Percentiles rank a stretch among this genome's conserved stretches.
Evolutionary conservation across 371 early-diverging fungal genomes (phyloP).

Genomic region (Lichtheimia ramosa): DNA sequence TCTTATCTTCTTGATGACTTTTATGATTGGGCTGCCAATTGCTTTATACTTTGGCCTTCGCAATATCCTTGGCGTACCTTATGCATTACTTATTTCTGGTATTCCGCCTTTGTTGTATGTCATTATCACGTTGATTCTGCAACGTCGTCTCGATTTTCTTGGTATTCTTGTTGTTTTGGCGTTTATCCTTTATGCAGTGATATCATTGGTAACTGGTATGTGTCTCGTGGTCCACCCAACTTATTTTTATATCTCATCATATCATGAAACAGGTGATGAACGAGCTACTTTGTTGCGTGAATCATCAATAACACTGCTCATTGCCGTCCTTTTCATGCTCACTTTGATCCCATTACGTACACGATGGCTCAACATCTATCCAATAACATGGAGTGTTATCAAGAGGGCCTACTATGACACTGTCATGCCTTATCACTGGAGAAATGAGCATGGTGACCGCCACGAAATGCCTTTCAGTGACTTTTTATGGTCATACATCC

Average conservation of each 20-base stretch:
- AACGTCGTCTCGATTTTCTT: slow-evolving; percentile 33
- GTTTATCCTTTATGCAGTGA: slow-evolving; percentile 39
- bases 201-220: slow-evolving; percentile 38
- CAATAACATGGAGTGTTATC: slow-evolving; percentile 29
- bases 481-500: slow-evolving; percentile 24
- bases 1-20: slow-evolving; percentile 10
- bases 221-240: background rate
- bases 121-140: slow-evolving; percentile 19
- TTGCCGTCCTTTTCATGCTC: slow-evolving; percentile 40
- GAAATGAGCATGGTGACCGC: slow-evolving; percentile 17
- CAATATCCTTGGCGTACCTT: slow-evolving; percentile 19
- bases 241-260: background rate
- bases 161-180: slow-evolving; percentile 37
- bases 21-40: slow-evolving; percentile 32
- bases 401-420: slow-evolving; percentile 26
- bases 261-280: slow-evolving; percentile 22
- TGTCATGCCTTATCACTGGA: slow-evolving; percentile 19
- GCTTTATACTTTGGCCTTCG: slow-evolving; percentile 36
- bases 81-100: slow-evolving; percentile 45
- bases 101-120: slow-evolving; percentile 41
- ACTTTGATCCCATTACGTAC: slow-evolving; percentile 43
- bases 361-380: slow-evolving; percentile 27
- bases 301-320: slow-evolving; percentile 34
- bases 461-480: slow-evolving; percentile 20
- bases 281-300: slow-evolving; percentile 43